Percentiles rank a stretch among this genome's conserved stretches.
Conservation (phyloP, 2,329 filamentous ascomycete species). For the Claviceps humidiphila region DNA sequence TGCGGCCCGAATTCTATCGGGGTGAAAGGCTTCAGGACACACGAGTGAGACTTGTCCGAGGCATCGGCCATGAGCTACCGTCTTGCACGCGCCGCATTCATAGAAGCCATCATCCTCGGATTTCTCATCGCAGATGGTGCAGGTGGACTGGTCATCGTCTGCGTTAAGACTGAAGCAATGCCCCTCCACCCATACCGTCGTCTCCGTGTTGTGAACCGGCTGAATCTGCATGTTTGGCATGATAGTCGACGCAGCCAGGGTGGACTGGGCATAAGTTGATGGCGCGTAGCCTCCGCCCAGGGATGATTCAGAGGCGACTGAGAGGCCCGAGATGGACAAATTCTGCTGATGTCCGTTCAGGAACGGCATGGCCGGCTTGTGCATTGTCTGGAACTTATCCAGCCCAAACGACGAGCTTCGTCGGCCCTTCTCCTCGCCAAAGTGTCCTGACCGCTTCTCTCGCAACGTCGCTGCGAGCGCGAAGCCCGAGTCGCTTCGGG, state of each 20-base stretch:
- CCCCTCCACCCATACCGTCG: conserved; percentile 71
- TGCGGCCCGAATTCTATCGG: conserved; percentile 47
- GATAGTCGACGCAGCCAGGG: conserved; percentile 69
- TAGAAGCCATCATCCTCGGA: conserved; percentile 62
- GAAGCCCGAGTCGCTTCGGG: conserved; percentile 83
- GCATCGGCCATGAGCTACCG: conserved; percentile 44
- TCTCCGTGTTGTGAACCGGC: conserved; percentile 65
- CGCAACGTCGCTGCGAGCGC: conserved; percentile 72
- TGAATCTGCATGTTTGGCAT: conserved; percentile 78
- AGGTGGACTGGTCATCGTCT: conserved; percentile 46
- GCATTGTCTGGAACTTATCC: conserved; percentile 53
- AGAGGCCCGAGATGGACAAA: conserved; percentile 45
- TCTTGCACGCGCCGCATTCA: conserved; percentile 53
- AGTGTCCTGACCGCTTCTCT: conserved; percentile 90
- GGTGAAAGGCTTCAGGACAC: conserved; percentile 47
- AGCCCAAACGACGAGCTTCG: conserved; percentile 88
- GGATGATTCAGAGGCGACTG: conserved; percentile 54
- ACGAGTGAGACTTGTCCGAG: conserved; percentile 50
- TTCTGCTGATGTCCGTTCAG: conserved; percentile 50
- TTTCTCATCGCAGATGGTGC: conserved; percentile 65
- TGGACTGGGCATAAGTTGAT: conserved; percentile 76
- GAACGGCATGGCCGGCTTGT: conserved; percentile 63
- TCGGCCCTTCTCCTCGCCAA: conserved; percentile 62
- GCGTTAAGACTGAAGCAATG: conserved; percentile 61
- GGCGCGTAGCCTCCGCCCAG: conserved; percentile 61